Evolutionary conservation across 176 grass and related monocot genomes (phyloP).

Genomic region (Aechmea fasciata): DNA sequence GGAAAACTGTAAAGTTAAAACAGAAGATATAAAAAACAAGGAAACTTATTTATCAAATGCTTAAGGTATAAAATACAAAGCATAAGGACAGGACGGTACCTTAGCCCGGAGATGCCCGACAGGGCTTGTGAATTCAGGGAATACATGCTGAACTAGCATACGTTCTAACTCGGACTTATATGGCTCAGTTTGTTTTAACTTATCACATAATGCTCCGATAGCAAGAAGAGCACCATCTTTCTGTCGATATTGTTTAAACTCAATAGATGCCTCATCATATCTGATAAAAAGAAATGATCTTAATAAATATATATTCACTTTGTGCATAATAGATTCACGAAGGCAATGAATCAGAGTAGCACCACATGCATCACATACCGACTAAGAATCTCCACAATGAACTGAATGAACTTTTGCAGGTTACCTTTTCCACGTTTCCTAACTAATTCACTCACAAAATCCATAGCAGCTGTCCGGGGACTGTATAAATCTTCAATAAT

Average conservation of each 20-base stretch:
- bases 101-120: slow-evolving; percentile 80
- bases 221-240: slow-evolving; percentile 95
- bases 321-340: not conserved
- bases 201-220: slow-evolving; percentile 87
- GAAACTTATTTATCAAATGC: not conserved
- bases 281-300: slow-evolving; percentile 15
- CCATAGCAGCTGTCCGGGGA: slow-evolving; percentile 88
- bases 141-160: slow-evolving; percentile 78
- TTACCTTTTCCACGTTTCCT: slow-evolving; percentile 80
- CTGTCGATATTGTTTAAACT: slow-evolving; percentile 62
- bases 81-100: slow-evolving; percentile 18
- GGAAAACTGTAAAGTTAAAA: not conserved
- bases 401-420: slow-evolving; percentile 87
- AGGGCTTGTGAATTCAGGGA: slow-evolving; percentile 58
- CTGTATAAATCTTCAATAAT: slow-evolving; percentile 95
- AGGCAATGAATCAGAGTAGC: not conserved
- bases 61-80: not conserved
- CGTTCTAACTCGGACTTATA: slow-evolving; percentile 71
- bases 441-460: slow-evolving; percentile 89
- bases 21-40: not conserved
- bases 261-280: slow-evolving; percentile 52
- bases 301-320: not conserved
- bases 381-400: slow-evolving; percentile 72
- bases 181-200: slow-evolving; percentile 78
- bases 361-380: slow-evolving; percentile 33